phyloP scores from a whole-genome alignment of 192 early-diverging fungal genomes.

The Coemansia sp. region DNA sequence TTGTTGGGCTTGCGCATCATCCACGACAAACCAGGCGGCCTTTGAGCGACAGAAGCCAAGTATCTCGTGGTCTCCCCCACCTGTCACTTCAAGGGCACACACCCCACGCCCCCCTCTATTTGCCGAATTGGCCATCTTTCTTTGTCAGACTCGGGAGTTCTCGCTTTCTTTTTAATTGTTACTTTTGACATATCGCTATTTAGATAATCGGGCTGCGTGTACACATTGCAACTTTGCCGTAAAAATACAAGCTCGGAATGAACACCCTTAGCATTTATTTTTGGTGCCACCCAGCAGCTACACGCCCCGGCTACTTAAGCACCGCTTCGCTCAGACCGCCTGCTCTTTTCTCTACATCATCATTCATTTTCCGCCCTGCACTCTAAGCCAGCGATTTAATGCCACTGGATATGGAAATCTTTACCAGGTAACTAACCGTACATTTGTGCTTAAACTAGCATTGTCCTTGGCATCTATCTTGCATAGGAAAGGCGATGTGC shows the following conservation, averaged over 20 bases:
- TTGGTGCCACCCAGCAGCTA: background rate
- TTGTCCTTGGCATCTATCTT: background rate
- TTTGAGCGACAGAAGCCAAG: background rate
- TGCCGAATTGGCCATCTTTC: background rate
- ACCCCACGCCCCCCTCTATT: background rate
- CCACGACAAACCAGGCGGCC: background rate
- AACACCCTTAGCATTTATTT: background rate
- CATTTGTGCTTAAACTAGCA: background rate
- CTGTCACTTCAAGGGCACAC: background rate
- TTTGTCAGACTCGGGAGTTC: background rate
- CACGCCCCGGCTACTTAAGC: background rate
- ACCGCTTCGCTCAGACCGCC: background rate
- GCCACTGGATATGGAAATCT: background rate
- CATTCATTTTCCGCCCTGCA: background rate
- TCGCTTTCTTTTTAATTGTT: background rate
- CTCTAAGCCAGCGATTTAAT: background rate
- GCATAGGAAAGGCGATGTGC: background rate
- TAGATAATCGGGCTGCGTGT: background rate
- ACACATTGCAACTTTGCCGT: background rate
- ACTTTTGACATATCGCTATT: background rate
- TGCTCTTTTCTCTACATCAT: background rate
- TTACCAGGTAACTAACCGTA: background rate
- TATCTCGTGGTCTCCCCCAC: conserved; percentile 5
- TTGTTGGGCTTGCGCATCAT: background rate
- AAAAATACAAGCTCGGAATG: background rate